Conservation (phyloP, 345 rosid species). For the Gossypium anomalum region DNA sequence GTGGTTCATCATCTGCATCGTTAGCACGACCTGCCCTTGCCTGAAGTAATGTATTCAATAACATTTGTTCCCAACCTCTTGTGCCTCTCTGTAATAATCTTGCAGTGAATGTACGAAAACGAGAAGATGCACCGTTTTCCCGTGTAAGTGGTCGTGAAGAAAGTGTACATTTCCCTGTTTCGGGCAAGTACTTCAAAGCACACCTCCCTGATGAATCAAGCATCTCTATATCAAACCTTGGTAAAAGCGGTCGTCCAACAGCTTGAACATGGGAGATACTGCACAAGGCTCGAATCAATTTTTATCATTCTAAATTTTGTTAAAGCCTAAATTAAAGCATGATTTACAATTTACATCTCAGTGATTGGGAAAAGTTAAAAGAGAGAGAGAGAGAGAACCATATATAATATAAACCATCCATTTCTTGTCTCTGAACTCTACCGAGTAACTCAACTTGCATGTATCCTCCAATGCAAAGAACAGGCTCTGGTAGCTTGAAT, state of each 20-base stretch:
- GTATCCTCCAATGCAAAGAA: slow-evolving; percentile 12
- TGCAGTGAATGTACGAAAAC: neutral
- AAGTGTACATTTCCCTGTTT: neutral
- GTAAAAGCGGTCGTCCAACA: slow-evolving; percentile 27
- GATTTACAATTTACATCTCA: neutral
- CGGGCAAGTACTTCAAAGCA: slow-evolving; percentile 10
- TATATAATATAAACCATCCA: slow-evolving; percentile 17
- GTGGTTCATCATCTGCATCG: neutral
- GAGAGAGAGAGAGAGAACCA: slow-evolving; percentile 8
- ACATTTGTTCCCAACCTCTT: slow-evolving; percentile 37
- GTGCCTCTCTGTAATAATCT: slow-evolving; percentile 25
- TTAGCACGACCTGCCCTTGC: neutral
- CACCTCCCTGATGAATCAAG: slow-evolving; percentile 9
- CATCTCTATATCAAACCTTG: neutral
- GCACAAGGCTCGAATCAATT: slow-evolving; percentile 19
- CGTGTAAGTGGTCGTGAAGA: slow-evolving; percentile 13
- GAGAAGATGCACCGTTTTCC: neutral
- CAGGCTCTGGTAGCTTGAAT: slow-evolving; percentile 13
- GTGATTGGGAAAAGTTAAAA: neutral
- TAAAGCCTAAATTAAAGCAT: neutral
- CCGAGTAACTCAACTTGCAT: slow-evolving; percentile 15
- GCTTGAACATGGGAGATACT: slow-evolving; percentile 23
- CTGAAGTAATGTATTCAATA: slow-evolving; percentile 20
- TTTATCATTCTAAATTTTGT: neutral
- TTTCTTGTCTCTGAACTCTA: slow-evolving; percentile 14